These are phyloP conservation scores for Solanum bulbocastanum DNA, from an alignment of 257 asterid genomes.

Conservation along the genomic window DNA sequence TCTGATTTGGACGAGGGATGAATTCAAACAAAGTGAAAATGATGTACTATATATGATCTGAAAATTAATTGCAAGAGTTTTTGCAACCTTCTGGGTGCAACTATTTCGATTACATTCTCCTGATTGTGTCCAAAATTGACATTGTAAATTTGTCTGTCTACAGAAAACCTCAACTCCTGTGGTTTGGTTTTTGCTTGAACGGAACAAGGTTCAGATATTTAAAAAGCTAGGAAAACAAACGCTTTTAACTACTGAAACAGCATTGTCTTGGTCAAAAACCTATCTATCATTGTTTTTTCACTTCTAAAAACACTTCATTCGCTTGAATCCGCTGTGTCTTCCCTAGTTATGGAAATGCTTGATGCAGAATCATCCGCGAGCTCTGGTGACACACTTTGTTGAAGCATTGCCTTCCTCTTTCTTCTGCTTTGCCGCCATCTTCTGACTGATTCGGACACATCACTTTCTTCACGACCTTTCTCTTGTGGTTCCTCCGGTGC, in stretches of 20 bases:
- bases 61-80: neutral
- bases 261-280: neutral
- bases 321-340: constrained; percentile 4
- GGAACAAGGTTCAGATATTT: neutral
- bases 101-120: neutral
- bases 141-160: neutral
- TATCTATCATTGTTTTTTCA: neutral
- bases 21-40: too few relatives aligned
- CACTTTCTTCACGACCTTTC: constrained; percentile 7
- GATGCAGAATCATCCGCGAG: constrained; percentile 14
- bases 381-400: constrained; percentile 3
- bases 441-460: constrained; percentile 18
- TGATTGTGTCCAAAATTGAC: neutral
- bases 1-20: too few relatives aligned
- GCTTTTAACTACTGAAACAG: neutral
- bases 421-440: constrained; percentile 40
- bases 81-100: neutral
- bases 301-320: neutral
- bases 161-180: neutral
- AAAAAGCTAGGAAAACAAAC: neutral
- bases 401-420: constrained; percentile 45
- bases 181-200: neutral
- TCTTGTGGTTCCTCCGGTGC: constrained; percentile 2
- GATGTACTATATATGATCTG: too few relatives aligned
- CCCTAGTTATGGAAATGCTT: constrained; percentile 27